Base-by-base conservation (phyloP, 352 stramenopile species). In the Pythium apleroticum region DNA sequence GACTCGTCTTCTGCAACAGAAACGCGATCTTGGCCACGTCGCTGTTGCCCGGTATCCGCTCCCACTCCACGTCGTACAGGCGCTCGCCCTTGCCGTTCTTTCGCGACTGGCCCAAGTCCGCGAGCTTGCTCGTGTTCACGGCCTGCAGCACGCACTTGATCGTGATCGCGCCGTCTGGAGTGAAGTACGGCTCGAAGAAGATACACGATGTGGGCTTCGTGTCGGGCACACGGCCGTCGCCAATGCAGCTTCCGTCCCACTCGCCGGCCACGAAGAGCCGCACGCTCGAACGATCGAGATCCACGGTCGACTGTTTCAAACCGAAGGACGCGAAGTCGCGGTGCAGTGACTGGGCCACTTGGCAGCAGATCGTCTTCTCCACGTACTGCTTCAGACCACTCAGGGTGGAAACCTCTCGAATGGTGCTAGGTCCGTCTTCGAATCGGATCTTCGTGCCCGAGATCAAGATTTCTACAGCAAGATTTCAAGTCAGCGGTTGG, bases 161-260 rank as follows among this genome's bases (percentile, higher is more conserved):
- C 12, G 72, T 71, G 49, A 93, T 63, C 28, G 71, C 81, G 22
- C 72, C 72, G 35, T 90, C 71, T 3, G 52, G 48, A 19, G 74
- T 74, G 50, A 96, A 78, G 63, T 81, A 88, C 12, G 87, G 85
- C 73, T 93, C 84, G 12, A 96, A 77, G 60, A 86, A 90, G 62
- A 91, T 86, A 14, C 73, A 90, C 14, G 80, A 74, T 24, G 86
- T 80, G 0, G 75, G 71, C 20, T 85, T 81, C 12, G 85, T 77
- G 65, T 94, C 87, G 15, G 87, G 84, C 12, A 96, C 85, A 49
- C 86, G 85, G 20, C 87, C 87, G 70, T 96, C 87, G n/a, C 87
- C 87, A 57, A 96, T 85, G 65, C 77, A 94, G 45, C 75, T 91
- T 43, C 87, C 87, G 46, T 94, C 75, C 87, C 87, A 96, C 41